phyloP scores from a whole-genome alignment of 2,329 filamentous ascomycete species.

The Ophiostoma pallidulum region DNA sequence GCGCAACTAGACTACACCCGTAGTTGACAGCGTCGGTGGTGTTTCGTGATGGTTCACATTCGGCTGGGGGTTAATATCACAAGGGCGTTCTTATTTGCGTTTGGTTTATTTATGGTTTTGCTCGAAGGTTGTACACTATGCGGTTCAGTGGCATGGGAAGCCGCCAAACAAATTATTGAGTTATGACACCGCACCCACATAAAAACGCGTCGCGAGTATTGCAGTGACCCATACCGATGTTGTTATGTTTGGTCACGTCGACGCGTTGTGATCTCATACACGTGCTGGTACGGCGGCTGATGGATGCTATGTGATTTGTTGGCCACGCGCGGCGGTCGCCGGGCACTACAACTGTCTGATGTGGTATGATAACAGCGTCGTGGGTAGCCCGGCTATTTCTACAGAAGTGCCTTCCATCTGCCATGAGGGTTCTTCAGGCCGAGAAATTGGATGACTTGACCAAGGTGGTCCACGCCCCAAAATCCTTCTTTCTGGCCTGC shows the following conservation, averaged over 20 bases:
- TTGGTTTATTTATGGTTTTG: constrained; percentile 23
- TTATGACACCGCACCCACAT: too few relatives aligned
- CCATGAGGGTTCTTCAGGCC: constrained; percentile 22
- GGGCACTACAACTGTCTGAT: too few relatives aligned
- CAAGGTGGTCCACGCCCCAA: constrained; percentile 32
- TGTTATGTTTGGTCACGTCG: too few relatives aligned
- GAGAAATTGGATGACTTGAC: constrained; percentile 27
- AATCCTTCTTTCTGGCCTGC: constrained; percentile 26
- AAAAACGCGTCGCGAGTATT: too few relatives aligned
- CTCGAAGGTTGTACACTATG: constrained; percentile 36
- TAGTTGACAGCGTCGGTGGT: constrained; percentile 24
- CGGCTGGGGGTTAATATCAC: constrained; percentile 28
- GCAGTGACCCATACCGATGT: too few relatives aligned
- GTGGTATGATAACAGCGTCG: too few relatives aligned
- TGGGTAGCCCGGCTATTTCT: too few relatives aligned
- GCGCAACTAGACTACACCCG: constrained; percentile 56
- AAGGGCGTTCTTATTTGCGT: constrained; percentile 36
- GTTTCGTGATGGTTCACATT: constrained; percentile 29
- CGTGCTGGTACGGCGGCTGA: too few relatives aligned
- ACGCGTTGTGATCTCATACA: too few relatives aligned
- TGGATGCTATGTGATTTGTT: too few relatives aligned
- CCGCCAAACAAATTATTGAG: constrained; percentile 15
- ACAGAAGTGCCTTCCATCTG: constrained; percentile 28
- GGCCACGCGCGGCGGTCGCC: too few relatives aligned
- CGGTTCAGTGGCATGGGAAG: constrained; percentile 15